Evolutionary conservation across 352 stramenopile species (phyloP), one percentile per base, ranked within the genome.

Genomic region (Albugo candida): DNA sequence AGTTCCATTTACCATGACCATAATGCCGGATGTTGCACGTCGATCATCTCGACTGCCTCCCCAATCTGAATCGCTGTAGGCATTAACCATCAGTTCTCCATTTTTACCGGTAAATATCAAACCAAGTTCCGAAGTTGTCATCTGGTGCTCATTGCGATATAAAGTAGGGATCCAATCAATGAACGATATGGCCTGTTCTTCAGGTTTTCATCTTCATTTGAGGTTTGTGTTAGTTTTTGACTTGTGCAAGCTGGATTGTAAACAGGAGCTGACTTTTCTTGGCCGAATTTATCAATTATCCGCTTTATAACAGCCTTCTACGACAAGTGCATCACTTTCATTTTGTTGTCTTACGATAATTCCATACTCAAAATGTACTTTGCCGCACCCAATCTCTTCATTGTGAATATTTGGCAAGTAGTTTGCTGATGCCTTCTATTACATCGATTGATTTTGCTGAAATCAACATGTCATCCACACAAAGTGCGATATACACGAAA

Each of bases 361-460:
- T 65, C 45, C 51, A 60, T 58, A 0, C 48, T 54, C 11, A 62
- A n/a, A 5, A 63, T 58, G 36, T 57, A 55, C n/a, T 48, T 57
- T 1, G 24, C 49, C 4, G 2, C 14, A 5, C 41, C 44, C 5
- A 61, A 10, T 11, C 56, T 52, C 27, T 61, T 59, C 40, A 61
- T 60, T 24, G 45, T 55, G 36, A 55, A 59, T 16, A 0, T 2
- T 10, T 34, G 20, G 52, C 53, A 0, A 58, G 19, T 1, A 21
- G 39, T 8, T 13, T 14, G 43, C 60, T 58, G 11, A 60, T 47
- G 1, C 51, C 45, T 18, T 53, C 47, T 0, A 34, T 21, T 2
- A 52, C n/a, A 37, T 17, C 19, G 10, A 44, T 1, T 47, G 49
- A 21, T 57, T 54, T 4, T 47, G 34, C 45, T 2, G 48, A 42